Conservation (phyloP, 768 basidiomycete species). For the Lentinus tigrinus region DNA sequence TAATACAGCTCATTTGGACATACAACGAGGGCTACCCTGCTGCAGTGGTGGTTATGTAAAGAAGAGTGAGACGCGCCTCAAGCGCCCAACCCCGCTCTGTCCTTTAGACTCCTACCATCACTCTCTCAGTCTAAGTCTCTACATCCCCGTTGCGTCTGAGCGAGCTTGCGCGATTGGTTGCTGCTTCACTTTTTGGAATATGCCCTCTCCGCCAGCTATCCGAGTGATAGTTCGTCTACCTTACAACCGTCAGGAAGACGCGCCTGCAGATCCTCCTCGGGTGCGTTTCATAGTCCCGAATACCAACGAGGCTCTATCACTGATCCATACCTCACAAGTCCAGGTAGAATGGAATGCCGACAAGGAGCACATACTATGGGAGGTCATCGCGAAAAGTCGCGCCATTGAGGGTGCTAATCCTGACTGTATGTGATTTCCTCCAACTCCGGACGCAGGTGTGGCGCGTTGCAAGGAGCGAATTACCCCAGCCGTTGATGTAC, state of each 20-base stretch:
- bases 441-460: not conserved
- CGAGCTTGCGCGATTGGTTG: too few relatives aligned
- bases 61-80: too few relatives aligned
- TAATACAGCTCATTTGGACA: too few relatives aligned
- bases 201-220: conserved; percentile 19
- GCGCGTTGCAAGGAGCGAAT: not conserved
- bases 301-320: not conserved
- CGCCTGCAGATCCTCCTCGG: conserved; percentile 62
- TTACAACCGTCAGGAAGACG: conserved; percentile 72
- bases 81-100: too few relatives aligned
- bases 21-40: too few relatives aligned
- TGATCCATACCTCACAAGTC: not conserved
- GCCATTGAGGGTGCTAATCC: conserved; percentile 70
- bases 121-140: too few relatives aligned
- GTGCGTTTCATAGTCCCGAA: conserved; percentile 41
- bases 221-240: conserved; percentile 81
- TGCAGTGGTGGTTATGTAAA: too few relatives aligned
- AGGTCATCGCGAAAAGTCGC: conserved; percentile 78
- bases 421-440: conserved; percentile 59
- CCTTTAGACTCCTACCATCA: too few relatives aligned
- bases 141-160: too few relatives aligned
- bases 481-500: too few relatives aligned
- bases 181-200: too few relatives aligned
- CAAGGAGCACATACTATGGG: conserved; percentile 85
- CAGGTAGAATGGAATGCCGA: conserved; percentile 86